phyloP scores from a whole-genome alignment of 129 eudicot genomes.

The Glebionis coronaria region DNA sequence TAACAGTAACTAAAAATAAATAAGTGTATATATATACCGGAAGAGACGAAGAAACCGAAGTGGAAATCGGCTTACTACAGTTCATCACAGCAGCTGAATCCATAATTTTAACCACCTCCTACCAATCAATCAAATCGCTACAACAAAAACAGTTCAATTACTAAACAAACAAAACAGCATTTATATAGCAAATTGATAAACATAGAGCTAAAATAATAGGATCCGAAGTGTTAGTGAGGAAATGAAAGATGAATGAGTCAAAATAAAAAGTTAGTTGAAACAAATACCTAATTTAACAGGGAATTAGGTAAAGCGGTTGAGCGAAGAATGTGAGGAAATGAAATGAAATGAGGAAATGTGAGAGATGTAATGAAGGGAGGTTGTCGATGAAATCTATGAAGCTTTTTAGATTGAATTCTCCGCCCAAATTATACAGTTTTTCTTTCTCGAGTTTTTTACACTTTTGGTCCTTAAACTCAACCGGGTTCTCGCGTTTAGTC shows the following conservation, averaged over 20 bases:
- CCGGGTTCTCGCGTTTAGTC: too few relatives aligned
- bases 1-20: too few relatives aligned
- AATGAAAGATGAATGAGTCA: constrained; percentile 11
- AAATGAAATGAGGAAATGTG: constrained; percentile 15
- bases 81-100: constrained; percentile 32
- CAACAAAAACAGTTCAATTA: too few relatives aligned
- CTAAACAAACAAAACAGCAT: too few relatives aligned
- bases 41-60: constrained; percentile 17
- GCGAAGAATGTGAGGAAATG: constrained; percentile 19
- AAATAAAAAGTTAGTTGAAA: too few relatives aligned
- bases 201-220: background rate
- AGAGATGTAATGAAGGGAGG: constrained; percentile 9
- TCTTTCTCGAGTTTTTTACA: too few relatives aligned
- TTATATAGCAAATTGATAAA: too few relatives aligned
- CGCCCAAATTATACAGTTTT: too few relatives aligned
- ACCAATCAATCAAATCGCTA: too few relatives aligned
- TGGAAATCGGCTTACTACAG: constrained; percentile 26
- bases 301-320: constrained; percentile 38
- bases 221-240: constrained; percentile 26
- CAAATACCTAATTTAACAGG: constrained; percentile 4
- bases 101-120: constrained; percentile 6
- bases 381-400: constrained; percentile 43
- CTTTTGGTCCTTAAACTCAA: too few relatives aligned
- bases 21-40: constrained; percentile 13
- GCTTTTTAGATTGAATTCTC: constrained; percentile 35